Base-by-base conservation (phyloP, 306 rosid genomes). In the Arachis hypogaea region DNA sequence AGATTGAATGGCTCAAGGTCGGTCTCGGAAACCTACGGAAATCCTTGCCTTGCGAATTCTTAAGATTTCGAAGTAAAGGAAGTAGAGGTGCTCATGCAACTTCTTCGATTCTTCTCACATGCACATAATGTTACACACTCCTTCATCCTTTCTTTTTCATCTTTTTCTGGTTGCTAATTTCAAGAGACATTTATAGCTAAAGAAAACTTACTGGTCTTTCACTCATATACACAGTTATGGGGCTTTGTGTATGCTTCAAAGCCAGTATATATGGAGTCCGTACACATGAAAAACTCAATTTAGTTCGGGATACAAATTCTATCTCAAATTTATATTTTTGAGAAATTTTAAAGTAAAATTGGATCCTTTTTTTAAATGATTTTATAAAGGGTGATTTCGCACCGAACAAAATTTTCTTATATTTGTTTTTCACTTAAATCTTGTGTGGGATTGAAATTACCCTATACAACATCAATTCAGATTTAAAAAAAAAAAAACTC, bases 1-100 rank as follows among this genome's bases (percentile, higher is more conserved):
- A 93, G 98, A 72, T 83, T 93, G 84, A 93, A 82, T 30, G 98
- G 98, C 41, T 93, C 98, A 49, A 93, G 98, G 66, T 88, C 97
- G 0, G 85, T 83, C 68, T 91, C 97, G 3, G 96, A 93, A 79
- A 93, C 97, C 11, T 93, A 89, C 30, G 96, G 88, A 4, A 93
- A 93, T 82, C 92, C 98, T 55, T 93, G 97, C 75, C 98, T 93
- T 80, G 97, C 97, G 10, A 77, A 88, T 77, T 82, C 96, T 11
- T 74, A 85, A 77, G 97, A 93, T 63, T 93, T 93, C 75, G 91
- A 86, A 66, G 92, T 91, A 49, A 91, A 91, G 88, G 96, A 93
- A 84, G 88, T 93, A 61, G 98, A 93, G 97, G 96, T 93, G 71
- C 57, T 63, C 61, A 56, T 49, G 58, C 63, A 73, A 11, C 9